Evolutionary conservation across 2,329 filamentous ascomycete species (phyloP), one percentile per base, ranked within the genome.

Genomic region (Aspergillus vadensis): DNA sequence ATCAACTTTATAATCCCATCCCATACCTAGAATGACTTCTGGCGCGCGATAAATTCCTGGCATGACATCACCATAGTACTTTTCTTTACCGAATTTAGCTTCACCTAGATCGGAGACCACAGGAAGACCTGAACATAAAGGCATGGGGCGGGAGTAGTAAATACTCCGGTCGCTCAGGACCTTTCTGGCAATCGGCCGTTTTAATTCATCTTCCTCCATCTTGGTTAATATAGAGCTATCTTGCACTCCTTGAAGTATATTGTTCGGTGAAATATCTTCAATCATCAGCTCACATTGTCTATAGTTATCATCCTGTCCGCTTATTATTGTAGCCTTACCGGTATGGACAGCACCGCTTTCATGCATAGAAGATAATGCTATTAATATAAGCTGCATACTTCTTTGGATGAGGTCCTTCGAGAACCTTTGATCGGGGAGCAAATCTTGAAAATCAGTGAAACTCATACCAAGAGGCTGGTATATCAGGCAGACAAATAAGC

Each of bases 31-130:
- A n/a, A 73, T 69, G 5, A 73, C 65, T 58, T 74, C 72, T 7
- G 72, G 73, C 8, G 72, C 69, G 9, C 70, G 60, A 59, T 74
- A 74, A 10, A 72, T 59, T 5, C 65, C 63, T 4, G 72, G 71
- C 67, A 69, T 69, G 27, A 70, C 69, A 58, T 71, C 66, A 15
- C 66, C 67, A 15, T 19, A 59, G 19, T 69, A 59, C 8, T 53
- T 58, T 17, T 57, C 41, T 2, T 58, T 48, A 6, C 64, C 66
- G 6, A 71, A 39, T 52, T 65, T 62, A 23, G 70, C 69, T 36
- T 72, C 63, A 1, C 71, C 72, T 58, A 76, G 66, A 27, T 74
- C 72, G 53, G 67, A 70, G 12, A 76, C 58, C 27, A 70, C 61
- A 1, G 71, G 71, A 8, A 60, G 48, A 7, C 66, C 66, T 4